Conservation (phyloP, 164 flowering plant species). For the Protea cynaroides region DNA sequence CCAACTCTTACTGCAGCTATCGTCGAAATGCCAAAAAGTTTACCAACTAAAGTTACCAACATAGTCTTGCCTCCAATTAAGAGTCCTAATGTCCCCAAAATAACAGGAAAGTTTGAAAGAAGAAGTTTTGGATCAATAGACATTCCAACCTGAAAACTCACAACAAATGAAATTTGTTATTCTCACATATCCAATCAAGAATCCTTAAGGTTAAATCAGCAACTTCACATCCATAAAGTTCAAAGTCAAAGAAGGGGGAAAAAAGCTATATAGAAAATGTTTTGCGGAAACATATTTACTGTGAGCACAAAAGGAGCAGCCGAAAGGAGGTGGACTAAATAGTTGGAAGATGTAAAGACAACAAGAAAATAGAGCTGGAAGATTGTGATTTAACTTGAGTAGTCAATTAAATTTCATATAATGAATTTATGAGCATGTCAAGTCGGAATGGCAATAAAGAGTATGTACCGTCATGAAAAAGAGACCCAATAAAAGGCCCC, state of each 20-base stretch:
- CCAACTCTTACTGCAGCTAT: slow-evolving; percentile 94
- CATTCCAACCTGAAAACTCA: slow-evolving; percentile 90
- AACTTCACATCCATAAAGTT: neutral
- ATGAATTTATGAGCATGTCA: neutral
- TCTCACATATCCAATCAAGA: neutral
- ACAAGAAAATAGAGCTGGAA: neutral
- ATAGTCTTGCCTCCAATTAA: slow-evolving; percentile 81
- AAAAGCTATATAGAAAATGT: neutral
- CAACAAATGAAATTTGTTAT: neutral
- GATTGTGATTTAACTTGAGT: neutral
- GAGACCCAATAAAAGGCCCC: slow-evolving; percentile 96
- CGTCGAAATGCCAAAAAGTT: slow-evolving; percentile 76
- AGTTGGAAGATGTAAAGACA: neutral
- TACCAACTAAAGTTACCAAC: slow-evolving; percentile 79
- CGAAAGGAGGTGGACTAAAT: neutral
- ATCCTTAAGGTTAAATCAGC: neutral
- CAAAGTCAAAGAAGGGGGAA: neutral
- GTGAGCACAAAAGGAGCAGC: neutral
- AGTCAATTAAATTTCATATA: neutral
- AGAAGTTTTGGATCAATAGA: slow-evolving; percentile 98
- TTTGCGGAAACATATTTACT: neutral
- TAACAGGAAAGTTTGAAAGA: slow-evolving; percentile 78
- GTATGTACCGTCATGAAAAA: slow-evolving; percentile 95
- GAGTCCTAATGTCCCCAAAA: slow-evolving; percentile 69
- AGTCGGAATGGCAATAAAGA: neutral